phyloP scores from a whole-genome alignment of 2,329 filamentous ascomycete species.

The Coniosporium tulheliwenetii region DNA sequence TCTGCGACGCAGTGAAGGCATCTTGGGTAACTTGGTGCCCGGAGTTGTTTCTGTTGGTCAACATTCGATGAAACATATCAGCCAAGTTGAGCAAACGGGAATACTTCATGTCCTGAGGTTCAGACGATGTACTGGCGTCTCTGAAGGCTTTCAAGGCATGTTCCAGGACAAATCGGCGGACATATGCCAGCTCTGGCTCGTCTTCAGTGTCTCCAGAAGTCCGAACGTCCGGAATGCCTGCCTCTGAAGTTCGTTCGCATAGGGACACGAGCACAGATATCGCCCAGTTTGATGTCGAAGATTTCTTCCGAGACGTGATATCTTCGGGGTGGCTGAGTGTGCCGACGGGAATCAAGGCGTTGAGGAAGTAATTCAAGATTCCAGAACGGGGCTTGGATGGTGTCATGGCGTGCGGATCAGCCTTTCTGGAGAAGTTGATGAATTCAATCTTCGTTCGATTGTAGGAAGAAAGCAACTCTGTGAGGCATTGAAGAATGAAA shows the following conservation, averaged over 20 bases:
- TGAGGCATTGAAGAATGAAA: constrained; percentile 82
- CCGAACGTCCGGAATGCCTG: constrained; percentile 36
- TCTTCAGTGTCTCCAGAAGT: constrained; percentile 47
- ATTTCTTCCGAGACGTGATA: constrained; percentile 66
- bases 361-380: constrained; percentile 85
- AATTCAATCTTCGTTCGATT: constrained; percentile 95
- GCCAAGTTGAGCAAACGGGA: constrained; percentile 73
- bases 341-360: constrained; percentile 54
- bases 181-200: constrained; percentile 73
- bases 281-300: constrained; percentile 71
- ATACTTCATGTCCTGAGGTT: constrained; percentile 74
- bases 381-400: constrained; percentile 89
- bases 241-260: constrained; percentile 76
- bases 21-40: constrained; percentile 1
- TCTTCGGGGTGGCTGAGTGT: constrained; percentile 58
- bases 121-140: constrained; percentile 63
- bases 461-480: constrained; percentile 82
- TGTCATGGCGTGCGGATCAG: constrained; percentile 66
- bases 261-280: constrained; percentile 76
- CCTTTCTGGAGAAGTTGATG: constrained; percentile 94
- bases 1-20: constrained; percentile 41
- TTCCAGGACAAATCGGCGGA: constrained; percentile 88
- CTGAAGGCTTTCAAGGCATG: constrained; percentile 86
- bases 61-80: constrained; percentile 85
- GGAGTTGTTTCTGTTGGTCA: constrained; percentile 35